Conservation (phyloP, 805 yeast species). For the Torulaspora maleeae region DNA sequence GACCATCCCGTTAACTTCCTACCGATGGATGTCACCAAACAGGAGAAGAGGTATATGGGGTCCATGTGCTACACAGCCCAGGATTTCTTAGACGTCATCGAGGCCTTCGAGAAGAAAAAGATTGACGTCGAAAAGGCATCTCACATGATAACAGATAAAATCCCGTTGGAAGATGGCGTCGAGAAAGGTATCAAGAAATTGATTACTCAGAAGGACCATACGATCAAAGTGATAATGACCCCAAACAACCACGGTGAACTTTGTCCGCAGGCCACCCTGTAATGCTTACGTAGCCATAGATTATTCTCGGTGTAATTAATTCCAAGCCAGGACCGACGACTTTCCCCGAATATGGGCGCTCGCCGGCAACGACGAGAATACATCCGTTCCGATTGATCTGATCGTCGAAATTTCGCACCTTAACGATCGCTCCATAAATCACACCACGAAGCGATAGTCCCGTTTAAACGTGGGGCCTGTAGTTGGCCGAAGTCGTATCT, state of each 20-base stretch:
- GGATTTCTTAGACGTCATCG: conserved; percentile 56
- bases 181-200: conserved; percentile 50
- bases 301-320: too few relatives aligned
- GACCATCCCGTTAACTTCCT: conserved; percentile 44
- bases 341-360: too few relatives aligned
- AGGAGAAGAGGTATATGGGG: conserved; percentile 54
- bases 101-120: conserved; percentile 45
- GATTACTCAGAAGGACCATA: conserved; percentile 48
- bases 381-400: too few relatives aligned
- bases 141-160: conserved; percentile 50
- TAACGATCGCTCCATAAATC: too few relatives aligned
- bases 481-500: too few relatives aligned
- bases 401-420: too few relatives aligned
- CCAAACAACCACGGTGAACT: conserved; percentile 42
- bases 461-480: too few relatives aligned
- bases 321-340: too few relatives aligned
- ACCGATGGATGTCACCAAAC: conserved; percentile 53
- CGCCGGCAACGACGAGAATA: too few relatives aligned
- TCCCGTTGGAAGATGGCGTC: conserved; percentile 46
- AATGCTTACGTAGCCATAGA: too few relatives aligned
- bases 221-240: conserved; percentile 51
- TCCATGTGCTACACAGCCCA: conserved; percentile 57
- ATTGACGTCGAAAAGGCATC: conserved; percentile 44
- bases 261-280: not conserved
- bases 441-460: conserved; percentile 27